phyloP scores from a whole-genome alignment of 2,329 filamentous ascomycete species.

The Fusarium torreyae region DNA sequence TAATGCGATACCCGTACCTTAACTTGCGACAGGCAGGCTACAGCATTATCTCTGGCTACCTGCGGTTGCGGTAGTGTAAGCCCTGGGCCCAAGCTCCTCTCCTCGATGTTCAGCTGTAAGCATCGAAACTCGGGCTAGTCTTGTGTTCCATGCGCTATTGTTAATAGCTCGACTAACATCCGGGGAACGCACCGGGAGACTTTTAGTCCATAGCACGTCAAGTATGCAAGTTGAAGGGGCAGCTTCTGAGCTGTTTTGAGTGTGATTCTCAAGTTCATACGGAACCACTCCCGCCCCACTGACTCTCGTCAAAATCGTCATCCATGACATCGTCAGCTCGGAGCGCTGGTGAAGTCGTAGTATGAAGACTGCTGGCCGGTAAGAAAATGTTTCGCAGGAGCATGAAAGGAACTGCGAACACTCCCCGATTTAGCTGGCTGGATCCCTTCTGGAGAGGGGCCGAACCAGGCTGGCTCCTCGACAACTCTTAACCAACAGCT shows the following conservation, averaged over 20 bases:
- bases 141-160: slow-evolving; percentile 31
- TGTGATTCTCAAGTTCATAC: slow-evolving; percentile 20
- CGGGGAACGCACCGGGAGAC: slow-evolving; percentile 34
- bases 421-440: background rate
- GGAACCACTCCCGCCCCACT: slow-evolving; percentile 43
- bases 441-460: background rate
- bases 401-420: background rate
- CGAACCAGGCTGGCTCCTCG: background rate
- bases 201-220: slow-evolving; percentile 16
- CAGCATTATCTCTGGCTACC: slow-evolving; percentile 3
- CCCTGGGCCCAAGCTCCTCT: slow-evolving; percentile 45
- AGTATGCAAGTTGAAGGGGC: slow-evolving; percentile 13
- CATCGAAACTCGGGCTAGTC: slow-evolving; percentile 12
- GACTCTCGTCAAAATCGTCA: slow-evolving; percentile 37
- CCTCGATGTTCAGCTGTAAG: slow-evolving; percentile 24
- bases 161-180: slow-evolving; percentile 24
- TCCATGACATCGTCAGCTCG: slow-evolving; percentile 37
- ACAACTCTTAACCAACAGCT: slow-evolving; percentile 3
- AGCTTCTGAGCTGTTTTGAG: slow-evolving; percentile 19
- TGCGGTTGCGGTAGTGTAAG: slow-evolving; percentile 10
- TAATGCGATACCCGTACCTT: slow-evolving; percentile 41
- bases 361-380: background rate
- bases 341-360: background rate
- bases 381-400: background rate
- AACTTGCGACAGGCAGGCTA: slow-evolving; percentile 7